Percentiles rank a stretch among this genome's conserved stretches.
Conservation (phyloP, 805 yeast species). For the Candida qinlingensis region DNA sequence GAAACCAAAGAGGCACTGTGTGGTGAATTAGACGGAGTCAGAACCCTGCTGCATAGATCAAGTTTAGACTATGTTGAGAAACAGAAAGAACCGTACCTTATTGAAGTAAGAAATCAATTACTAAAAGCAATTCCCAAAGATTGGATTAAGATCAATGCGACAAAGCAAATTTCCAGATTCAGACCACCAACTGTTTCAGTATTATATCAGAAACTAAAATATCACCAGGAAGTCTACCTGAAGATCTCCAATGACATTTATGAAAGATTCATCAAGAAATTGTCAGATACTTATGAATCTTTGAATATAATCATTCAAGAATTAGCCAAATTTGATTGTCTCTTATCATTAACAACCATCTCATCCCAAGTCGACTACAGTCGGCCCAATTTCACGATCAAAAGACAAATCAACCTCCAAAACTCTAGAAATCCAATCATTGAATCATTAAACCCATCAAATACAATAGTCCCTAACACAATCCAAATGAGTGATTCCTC, state of each 20-base stretch:
- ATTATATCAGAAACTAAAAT: conserved; percentile 50
- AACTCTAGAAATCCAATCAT: conserved; percentile 88
- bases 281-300: conserved; percentile 38
- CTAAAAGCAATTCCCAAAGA: conserved; percentile 53
- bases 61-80: conserved; percentile 49
- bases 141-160: conserved; percentile 74
- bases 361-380: conserved; percentile 60
- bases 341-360: conserved; percentile 62
- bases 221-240: conserved; percentile 47
- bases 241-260: conserved; percentile 33
- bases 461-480: conserved; percentile 65
- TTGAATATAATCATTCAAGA: conserved; percentile 46
- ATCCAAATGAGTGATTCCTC: conserved; percentile 55
- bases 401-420: conserved; percentile 40
- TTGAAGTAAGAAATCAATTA: conserved; percentile 64
- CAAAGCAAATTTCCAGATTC: conserved; percentile 65
- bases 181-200: conserved; percentile 54
- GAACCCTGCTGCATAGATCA: conserved; percentile 47
- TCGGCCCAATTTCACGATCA: conserved; percentile 53
- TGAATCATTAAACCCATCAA: conserved; percentile 41
- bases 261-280: conserved; percentile 38
- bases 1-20: conserved; percentile 44
- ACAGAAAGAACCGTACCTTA: conserved; percentile 62
- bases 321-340: conserved; percentile 65
- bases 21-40: conserved; percentile 45